Evolutionary conservation across 257 asterid genomes (phyloP), one percentile per base, ranked within the genome.

Genomic region (Salvia splendens): DNA sequence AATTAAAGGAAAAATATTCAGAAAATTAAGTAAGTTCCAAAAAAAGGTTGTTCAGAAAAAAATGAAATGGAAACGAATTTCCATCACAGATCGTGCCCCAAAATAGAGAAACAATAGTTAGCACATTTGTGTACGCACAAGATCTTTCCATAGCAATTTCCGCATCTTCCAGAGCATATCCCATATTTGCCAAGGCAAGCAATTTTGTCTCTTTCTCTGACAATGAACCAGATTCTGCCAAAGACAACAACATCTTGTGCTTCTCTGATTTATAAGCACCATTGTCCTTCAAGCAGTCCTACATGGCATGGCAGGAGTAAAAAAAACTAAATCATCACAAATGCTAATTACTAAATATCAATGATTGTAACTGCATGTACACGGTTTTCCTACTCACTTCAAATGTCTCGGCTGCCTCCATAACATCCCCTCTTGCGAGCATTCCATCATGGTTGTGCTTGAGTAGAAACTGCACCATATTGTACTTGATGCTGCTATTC

Each of bases 121-220:
- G 53, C 48, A 49, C 40, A 50, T 61, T 20, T 54, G 68, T 68
- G 69, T 35, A 75, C 83, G 0, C 20, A 87, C 95, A 86, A 70
- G 88, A 83, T 85, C 84, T 85, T 15, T 85, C 84, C 80, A 86
- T 72, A 41, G 95, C 92, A 40, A 74, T 81, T 4, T 72, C 55
- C 30, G 80, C 87, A 72, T 85, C 92, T 33, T 87, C 90, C 45
- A 61, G 20, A 28, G 81, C 24, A 75, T 81, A 89, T 49, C 96
- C 95, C 96, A 89, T 89, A 11, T 81, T 74, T 12, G 68, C 80
- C 33, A 89, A 56, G 3, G 56, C 52, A 7, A 77, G 70, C 70
- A 83, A 24, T 5, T 61, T 83, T 50, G 33, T 30, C 47, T 89
- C 87, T 56, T 77, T 69, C 75, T 78, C 83, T 7, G 86, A 52